Percentiles rank a stretch among this genome's conserved stretches.
Evolutionary conservation across 1,139 yeast species (phyloP).

Genomic region (Taphrina sp.): DNA sequence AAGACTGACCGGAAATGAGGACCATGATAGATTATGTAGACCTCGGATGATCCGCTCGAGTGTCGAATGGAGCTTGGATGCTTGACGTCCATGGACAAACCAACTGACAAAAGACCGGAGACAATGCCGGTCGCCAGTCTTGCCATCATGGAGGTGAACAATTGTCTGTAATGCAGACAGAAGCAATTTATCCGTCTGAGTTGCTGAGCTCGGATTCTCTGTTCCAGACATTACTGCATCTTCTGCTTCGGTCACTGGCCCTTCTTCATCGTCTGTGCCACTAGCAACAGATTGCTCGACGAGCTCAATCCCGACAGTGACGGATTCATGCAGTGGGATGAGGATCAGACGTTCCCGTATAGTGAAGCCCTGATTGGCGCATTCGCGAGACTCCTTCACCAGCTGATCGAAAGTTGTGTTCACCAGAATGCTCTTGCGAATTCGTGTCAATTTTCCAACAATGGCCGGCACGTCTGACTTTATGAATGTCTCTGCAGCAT

Average conservation of each 20-base stretch:
- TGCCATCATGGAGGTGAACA: too few species aligned
- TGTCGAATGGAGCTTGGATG: not conserved
- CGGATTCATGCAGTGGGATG: not conserved
- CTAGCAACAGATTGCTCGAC: too few species aligned
- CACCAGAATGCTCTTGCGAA: not conserved
- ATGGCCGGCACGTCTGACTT: not conserved
- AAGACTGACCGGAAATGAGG: too few species aligned
- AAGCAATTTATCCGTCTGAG: too few species aligned
- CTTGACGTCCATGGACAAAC: not conserved
- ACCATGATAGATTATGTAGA: not conserved
- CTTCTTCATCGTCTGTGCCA: not conserved
- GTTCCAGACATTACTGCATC: not conserved
- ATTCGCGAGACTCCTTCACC: slow-evolving; percentile 6
- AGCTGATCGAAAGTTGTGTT: not conserved
- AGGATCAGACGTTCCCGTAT: not conserved
- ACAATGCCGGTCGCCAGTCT: too few species aligned
- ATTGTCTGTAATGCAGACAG: too few species aligned
- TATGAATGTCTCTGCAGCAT: not conserved
- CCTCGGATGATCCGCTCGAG: not conserved
- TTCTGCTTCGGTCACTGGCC: not conserved
- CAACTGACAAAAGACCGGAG: not conserved
- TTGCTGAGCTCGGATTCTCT: too few species aligned
- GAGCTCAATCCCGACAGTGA: slow-evolving; percentile 3
- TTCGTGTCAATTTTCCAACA: not conserved
- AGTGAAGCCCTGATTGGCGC: slow-evolving; percentile 4